Evolutionary conservation across 2,329 filamentous ascomycete genomes (phyloP).

Genomic region (Amylocarpus encephaloides): DNA sequence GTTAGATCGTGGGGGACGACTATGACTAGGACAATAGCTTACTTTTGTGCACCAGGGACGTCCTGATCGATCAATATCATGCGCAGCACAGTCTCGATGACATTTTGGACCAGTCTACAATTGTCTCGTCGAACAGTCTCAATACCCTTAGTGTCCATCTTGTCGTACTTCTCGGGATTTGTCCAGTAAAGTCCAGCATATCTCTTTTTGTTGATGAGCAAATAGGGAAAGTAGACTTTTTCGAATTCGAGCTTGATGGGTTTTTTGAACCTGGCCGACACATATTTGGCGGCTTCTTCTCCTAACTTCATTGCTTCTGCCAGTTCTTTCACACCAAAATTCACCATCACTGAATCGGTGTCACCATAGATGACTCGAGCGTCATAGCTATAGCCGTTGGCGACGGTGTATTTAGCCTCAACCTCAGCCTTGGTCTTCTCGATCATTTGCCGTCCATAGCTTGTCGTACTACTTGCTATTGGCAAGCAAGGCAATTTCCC

Average conservation of each 20-base stretch:
- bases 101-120: slow-evolving; percentile 88
- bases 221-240: slow-evolving; percentile 96
- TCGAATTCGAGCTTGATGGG: slow-evolving; percentile 99
- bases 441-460: slow-evolving; percentile 98
- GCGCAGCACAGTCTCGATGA: slow-evolving; percentile 91
- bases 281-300: slow-evolving; percentile 82
- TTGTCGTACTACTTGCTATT: slow-evolving; percentile 94
- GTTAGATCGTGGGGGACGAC: slow-evolving; percentile 11
- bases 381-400: slow-evolving; percentile 90
- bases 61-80: slow-evolving; percentile 96
- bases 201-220: slow-evolving; percentile 99
- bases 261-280: slow-evolving; percentile 88
- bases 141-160: slow-evolving; percentile 99
- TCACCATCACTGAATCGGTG: slow-evolving; percentile 99
- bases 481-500: slow-evolving; percentile 92
- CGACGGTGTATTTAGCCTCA: slow-evolving; percentile 80
- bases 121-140: slow-evolving; percentile 97
- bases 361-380: slow-evolving; percentile 98
- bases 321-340: slow-evolving; percentile 86
- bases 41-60: slow-evolving; percentile 87
- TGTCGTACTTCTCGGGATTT: slow-evolving; percentile 88
- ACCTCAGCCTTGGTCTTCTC: slow-evolving; percentile 97
- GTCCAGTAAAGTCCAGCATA: slow-evolving; percentile 99
- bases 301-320: slow-evolving; percentile 88
- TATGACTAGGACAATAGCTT: slow-evolving; percentile 37